Evolutionary conservation across 1,284 basidiomycete species (phyloP).

Genomic region (Irpex sp.): DNA sequence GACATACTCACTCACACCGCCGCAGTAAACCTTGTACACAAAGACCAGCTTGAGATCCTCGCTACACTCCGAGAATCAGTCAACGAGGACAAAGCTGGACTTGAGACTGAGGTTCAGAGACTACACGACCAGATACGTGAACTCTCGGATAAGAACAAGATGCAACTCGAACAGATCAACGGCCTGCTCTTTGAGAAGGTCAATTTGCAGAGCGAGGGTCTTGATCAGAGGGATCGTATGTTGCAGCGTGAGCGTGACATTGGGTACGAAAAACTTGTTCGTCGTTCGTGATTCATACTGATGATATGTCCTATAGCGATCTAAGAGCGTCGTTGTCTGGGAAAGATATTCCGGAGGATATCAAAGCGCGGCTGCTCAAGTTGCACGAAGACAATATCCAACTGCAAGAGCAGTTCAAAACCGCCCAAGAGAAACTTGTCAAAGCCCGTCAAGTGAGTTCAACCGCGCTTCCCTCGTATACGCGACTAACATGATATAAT

Average conservation of each 20-base stretch:
- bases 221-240: slow-evolving; percentile 81
- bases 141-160: slow-evolving; percentile 79
- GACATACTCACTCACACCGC: not conserved
- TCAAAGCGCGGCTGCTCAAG: slow-evolving; percentile 71
- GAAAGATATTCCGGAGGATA: slow-evolving; percentile 76
- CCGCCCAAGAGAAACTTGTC: slow-evolving; percentile 71
- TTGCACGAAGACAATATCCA: slow-evolving; percentile 76
- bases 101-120: slow-evolving; percentile 66
- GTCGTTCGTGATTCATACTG: slow-evolving; percentile 7
- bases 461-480: not conserved
- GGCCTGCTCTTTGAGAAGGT: slow-evolving; percentile 88
- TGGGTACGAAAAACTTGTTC: slow-evolving; percentile 44
- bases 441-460: slow-evolving; percentile 73
- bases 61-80: slow-evolving; percentile 83
- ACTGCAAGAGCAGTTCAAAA: slow-evolving; percentile 71
- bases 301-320: slow-evolving; percentile 43
- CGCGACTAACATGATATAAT: slow-evolving; percentile 7
- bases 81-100: slow-evolving; percentile 78
- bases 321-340: slow-evolving; percentile 70
- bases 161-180: slow-evolving; percentile 92
- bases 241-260: slow-evolving; percentile 79
- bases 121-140: slow-evolving; percentile 71
- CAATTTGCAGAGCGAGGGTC: slow-evolving; percentile 82
- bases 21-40: slow-evolving; percentile 81
- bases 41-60: slow-evolving; percentile 82